Conservation (phyloP, 495 filamentous ascomycete genomes). For the Pyrenula aspistea region DNA sequence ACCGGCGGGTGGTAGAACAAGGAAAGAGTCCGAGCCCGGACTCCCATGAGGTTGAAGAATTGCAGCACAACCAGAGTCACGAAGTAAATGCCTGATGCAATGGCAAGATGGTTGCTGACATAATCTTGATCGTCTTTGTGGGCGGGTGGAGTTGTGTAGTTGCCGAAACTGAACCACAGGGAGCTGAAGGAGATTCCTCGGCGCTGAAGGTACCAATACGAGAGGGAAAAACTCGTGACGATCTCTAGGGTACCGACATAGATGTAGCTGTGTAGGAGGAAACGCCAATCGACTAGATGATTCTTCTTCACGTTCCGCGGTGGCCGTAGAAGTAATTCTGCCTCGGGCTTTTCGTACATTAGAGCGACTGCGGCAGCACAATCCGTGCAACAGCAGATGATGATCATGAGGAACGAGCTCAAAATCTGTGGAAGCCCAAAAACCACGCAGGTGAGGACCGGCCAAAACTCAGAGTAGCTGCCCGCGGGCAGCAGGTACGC, state of each 20-base stretch:
- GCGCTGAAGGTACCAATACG: slow-evolving; percentile 50
- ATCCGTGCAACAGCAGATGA: slow-evolving; percentile 59
- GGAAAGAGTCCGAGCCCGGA: slow-evolving; percentile 50
- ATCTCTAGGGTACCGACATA: slow-evolving; percentile 52
- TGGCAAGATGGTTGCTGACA: slow-evolving; percentile 11
- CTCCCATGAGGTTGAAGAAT: slow-evolving; percentile 56
- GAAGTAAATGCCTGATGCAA: slow-evolving; percentile 13
- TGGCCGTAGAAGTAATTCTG: slow-evolving; percentile 47
- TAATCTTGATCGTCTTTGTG: slow-evolving; percentile 10
- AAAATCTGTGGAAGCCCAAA: slow-evolving; percentile 59
- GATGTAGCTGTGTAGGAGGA: slow-evolving; percentile 51
- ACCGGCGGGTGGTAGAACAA: slow-evolving; percentile 54
- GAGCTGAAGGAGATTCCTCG: slow-evolving; percentile 43
- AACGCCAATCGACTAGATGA: slow-evolving; percentile 51
- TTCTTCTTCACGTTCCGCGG: slow-evolving; percentile 49
- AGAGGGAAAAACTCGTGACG: slow-evolving; percentile 48
- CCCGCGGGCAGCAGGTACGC: slow-evolving; percentile 49
- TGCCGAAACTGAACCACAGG: slow-evolving; percentile 34
- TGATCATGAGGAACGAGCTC: slow-evolving; percentile 58
- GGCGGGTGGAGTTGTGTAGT: slow-evolving; percentile 2
- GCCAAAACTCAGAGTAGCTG: slow-evolving; percentile 60
- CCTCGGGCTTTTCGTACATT: slow-evolving; percentile 59
- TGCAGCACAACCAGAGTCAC: slow-evolving; percentile 24
- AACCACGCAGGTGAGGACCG: slow-evolving; percentile 52
- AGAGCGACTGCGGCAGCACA: slow-evolving; percentile 47